Evolutionary conservation across 805 yeast species (phyloP).

Genomic region (Candida dajiaensis): DNA sequence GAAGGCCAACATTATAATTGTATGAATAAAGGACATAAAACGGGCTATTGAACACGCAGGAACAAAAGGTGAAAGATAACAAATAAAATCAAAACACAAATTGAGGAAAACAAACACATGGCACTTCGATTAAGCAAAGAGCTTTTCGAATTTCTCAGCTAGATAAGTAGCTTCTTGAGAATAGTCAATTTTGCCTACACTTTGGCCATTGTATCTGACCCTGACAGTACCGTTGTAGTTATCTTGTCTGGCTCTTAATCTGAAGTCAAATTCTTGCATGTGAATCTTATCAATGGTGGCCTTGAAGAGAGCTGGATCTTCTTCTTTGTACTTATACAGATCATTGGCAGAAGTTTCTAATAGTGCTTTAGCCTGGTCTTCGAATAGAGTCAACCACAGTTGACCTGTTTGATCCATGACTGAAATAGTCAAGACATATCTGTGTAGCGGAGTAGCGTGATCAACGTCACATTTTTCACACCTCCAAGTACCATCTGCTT

Average conservation of each 20-base stretch:
- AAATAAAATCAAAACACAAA: background rate
- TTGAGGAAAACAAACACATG: background rate
- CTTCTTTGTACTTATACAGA: constrained; percentile 41
- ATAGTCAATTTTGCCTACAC: constrained; percentile 47
- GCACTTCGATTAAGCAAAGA: constrained; percentile 8
- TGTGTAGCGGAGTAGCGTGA: constrained; percentile 62
- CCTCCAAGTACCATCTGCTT: constrained; percentile 74
- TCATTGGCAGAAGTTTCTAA: constrained; percentile 60
- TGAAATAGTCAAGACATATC: constrained; percentile 73
- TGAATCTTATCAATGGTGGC: constrained; percentile 42
- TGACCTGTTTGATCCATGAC: constrained; percentile 80
- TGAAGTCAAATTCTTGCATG: constrained; percentile 67
- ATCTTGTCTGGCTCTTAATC: constrained; percentile 79
- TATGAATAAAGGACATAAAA: background rate
- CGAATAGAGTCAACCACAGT: constrained; percentile 82
- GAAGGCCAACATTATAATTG: background rate
- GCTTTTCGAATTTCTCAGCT: constrained; percentile 28
- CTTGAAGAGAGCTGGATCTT: constrained; percentile 40
- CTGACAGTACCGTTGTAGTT: constrained; percentile 73
- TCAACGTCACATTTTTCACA: constrained; percentile 86
- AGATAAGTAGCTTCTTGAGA: constrained; percentile 56
- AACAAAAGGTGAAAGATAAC: background rate
- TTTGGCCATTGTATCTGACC: constrained; percentile 66
- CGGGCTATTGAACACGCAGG: background rate
- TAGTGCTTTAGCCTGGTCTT: constrained; percentile 70